Evolutionary conservation across 1,284 basidiomycete species (phyloP), one percentile per base, ranked within the genome.

Genomic region (Cryptococcus sp.): DNA sequence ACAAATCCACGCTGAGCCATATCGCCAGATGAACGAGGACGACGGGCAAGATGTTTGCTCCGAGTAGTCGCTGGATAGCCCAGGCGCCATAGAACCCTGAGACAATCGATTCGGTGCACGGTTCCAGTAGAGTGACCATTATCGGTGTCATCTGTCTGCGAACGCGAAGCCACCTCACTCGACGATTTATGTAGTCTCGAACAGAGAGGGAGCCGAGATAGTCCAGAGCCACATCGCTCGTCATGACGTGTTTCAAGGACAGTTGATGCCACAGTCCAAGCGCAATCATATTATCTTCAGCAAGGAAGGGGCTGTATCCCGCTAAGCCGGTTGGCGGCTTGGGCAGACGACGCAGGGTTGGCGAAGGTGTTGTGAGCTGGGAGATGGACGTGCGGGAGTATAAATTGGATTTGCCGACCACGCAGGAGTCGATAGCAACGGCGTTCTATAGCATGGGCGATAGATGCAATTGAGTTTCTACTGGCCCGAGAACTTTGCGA

Each of bases 241-340:
- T 91, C 61, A 95, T 83, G 52, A 90, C 87, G 72, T 97, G 93
- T 53, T 89, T 83, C 41, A 91, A 80, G 34, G 86, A 87, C 0
- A 95, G 82, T 72, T 96, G 90, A 73, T 95, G 91, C 93, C 93
- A 96, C 17, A 97, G 78, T 1, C 89, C 85, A 50, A 85, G 82
- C 17, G 85, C 94, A 60, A 97, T 92, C 90, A 92, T 94, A 79
- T 96, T 96, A 79, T 97, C 93, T 78, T 97, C 93, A 0, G 93
- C 93, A 47, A 96, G 83, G 78, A 88, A 96, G 19, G 87, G 85
- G 0, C 88, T 87, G 65, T 94, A 96, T 0, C 86, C 87, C 5
- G 86, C 81, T 22, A 97, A 81, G 0, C 72, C 93, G 47, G 58
- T 76, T 44, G 74, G 73, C 11, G 73, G 67, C 43, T 72, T 62